These are phyloP conservation scores for Penicillium freii DNA, from an alignment of 2,329 filamentous ascomycete species.

Conservation along the genomic window DNA sequence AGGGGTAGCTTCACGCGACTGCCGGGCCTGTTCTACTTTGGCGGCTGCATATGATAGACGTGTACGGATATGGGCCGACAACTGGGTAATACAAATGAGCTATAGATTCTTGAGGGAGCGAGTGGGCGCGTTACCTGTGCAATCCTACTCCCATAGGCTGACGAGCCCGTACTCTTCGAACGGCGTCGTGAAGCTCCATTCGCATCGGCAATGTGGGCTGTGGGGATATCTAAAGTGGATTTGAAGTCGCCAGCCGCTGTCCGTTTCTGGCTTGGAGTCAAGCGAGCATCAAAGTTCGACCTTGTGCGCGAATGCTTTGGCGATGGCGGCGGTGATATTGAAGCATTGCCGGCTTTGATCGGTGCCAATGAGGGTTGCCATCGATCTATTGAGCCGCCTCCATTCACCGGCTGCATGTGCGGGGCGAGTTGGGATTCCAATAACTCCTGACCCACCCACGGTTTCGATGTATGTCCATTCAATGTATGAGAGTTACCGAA, in stretches of 20 bases:
- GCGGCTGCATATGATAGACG: conserved; percentile 90
- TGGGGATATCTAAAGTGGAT: conserved; percentile 31
- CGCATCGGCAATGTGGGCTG: conserved; percentile 31
- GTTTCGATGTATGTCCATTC: conserved; percentile 8
- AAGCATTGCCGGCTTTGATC: conserved; percentile 17
- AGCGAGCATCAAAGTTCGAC: conserved; percentile 6
- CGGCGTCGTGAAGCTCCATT: conserved; percentile 50
- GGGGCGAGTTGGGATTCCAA: conserved; percentile 8
- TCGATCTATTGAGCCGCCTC: conserved; percentile 7
- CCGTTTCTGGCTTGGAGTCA: conserved; percentile 60
- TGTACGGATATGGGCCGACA: conserved; percentile 75
- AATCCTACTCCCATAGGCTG: conserved; percentile 67
- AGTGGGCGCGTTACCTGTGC: conserved; percentile 63
- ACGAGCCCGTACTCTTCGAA: conserved; percentile 69
- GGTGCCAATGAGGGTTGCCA: conserved; percentile 11
- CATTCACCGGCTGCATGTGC: conserved; percentile 8
- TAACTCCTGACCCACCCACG: conserved; percentile 7
- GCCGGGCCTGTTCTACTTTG: conserved; percentile 88
- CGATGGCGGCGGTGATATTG: conserved; percentile 13
- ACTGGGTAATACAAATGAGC: conserved; percentile 47
- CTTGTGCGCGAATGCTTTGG: conserved; percentile 2
- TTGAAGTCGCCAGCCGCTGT: conserved; percentile 76
- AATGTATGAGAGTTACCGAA: conserved; percentile 8
- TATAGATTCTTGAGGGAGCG: not conserved
- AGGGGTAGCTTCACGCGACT: conserved; percentile 58